Evolutionary conservation across 441 rosid species (phyloP).

Genomic region (Breynia disticha): DNA sequence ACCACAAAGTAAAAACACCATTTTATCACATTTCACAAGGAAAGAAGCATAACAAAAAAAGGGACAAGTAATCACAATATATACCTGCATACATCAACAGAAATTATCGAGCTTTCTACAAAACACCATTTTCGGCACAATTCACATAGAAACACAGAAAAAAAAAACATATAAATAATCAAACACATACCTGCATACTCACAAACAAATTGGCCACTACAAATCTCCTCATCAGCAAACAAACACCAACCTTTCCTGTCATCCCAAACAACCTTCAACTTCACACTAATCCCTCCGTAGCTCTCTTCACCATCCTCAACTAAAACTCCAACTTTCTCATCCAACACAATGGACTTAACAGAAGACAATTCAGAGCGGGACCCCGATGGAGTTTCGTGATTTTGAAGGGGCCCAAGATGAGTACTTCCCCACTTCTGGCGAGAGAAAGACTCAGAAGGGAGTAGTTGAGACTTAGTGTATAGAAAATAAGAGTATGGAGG

Average conservation of each 20-base stretch:
- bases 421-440: slow-evolving; percentile 54
- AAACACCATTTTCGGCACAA: background rate
- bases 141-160: background rate
- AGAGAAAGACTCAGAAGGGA: slow-evolving; percentile 19
- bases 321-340: slow-evolving; percentile 44
- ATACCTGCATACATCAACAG: slow-evolving; percentile 84
- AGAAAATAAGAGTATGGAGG: slow-evolving; percentile 50
- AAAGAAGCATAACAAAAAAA: background rate
- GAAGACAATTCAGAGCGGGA: background rate
- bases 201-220: slow-evolving; percentile 57
- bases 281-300: slow-evolving; percentile 46
- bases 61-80: background rate
- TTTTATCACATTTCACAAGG: background rate
- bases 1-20: background rate
- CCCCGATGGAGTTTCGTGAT: too few species aligned
- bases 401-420: too few species aligned
- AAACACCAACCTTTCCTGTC: slow-evolving; percentile 74
- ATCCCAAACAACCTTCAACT: slow-evolving; percentile 51
- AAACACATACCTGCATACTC: slow-evolving; percentile 75
- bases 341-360: background rate
- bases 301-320: slow-evolving; percentile 47
- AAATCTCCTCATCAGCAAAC: slow-evolving; percentile 50
- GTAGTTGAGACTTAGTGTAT: slow-evolving; percentile 51
- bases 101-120: too few species aligned
- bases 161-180: background rate